Conservation (phyloP, 1,284 basidiomycete genomes). For the Amylostereum chailletii region DNA sequence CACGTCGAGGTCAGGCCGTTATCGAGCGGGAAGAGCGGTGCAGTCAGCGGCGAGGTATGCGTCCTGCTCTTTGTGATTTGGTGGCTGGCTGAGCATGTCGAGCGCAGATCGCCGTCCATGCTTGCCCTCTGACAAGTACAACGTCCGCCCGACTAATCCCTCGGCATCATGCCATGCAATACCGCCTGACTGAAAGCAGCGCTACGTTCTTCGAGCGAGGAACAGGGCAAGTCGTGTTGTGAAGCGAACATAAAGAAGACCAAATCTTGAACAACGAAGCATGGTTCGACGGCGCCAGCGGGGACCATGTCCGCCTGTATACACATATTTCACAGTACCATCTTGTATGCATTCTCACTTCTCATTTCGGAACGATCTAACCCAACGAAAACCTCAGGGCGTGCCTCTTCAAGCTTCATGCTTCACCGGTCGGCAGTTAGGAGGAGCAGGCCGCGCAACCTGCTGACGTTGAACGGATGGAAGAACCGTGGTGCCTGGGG, state of each 20-base stretch:
- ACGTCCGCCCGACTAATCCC: conserved; percentile 33
- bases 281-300: too few species aligned
- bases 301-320: too few species aligned
- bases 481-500: too few species aligned
- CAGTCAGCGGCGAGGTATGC: conserved; percentile 65
- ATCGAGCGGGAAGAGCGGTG: conserved; percentile 62
- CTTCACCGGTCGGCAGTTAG: too few species aligned
- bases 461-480: too few species aligned
- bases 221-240: conserved; percentile 56
- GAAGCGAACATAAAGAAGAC: conserved; percentile 8
- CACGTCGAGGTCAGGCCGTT: conserved; percentile 64
- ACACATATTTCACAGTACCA: too few species aligned
- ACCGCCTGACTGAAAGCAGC: conserved; percentile 54
- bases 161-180: conserved; percentile 52
- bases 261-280: too few species aligned
- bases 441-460: too few species aligned
- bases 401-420: too few species aligned
- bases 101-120: conserved; percentile 50
- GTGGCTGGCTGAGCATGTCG: background rate
- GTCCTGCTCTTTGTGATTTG: conserved; percentile 1
- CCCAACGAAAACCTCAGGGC: too few species aligned
- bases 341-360: too few species aligned
- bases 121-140: conserved; percentile 35
- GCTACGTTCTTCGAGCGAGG: conserved; percentile 65
- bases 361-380: too few species aligned